Evolutionary conservation across 805 yeast genomes (phyloP), one percentile per base, ranked within the genome.

Genomic region (Candida bentonensis): DNA sequence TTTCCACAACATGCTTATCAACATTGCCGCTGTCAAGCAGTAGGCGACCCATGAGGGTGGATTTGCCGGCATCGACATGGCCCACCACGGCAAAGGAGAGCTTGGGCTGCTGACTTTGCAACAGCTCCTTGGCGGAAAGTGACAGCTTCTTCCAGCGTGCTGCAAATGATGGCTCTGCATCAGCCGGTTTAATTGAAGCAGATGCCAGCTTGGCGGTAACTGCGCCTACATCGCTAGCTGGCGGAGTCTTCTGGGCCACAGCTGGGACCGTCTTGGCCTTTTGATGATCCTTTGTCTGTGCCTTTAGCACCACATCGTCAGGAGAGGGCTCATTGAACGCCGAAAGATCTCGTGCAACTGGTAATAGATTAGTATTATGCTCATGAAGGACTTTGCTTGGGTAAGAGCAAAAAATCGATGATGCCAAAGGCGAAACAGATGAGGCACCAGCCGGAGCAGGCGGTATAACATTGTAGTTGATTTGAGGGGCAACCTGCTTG

Each of bases 1-100:
- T 79, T 53, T 77, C 74, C 11, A 82, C 68, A 1, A 80, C 73
- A 42, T 76, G 74, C 28, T 77, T 70, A 53, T 79, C 82, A 3
- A 83, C 77, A 2, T 77, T 76, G 4, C 82, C 81, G 22, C 73
- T 59, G 53, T 82, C 89, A 47, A 74, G 77, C 34, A 83, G 59
- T 30, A 83, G 58, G 41, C 92, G 62, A 4, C 94, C 94, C 74
- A 82, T 74, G 42, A 83, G 66, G 1, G 94, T 83, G 2, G 87
- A 79, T 55, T 83, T 83, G 15, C 94, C 94, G 0, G 89, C 84
- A 60, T 83, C 94, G 4, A 83, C 89, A 59, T 83, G 94, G 9
- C 94, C 92, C 51, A 83, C 80, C 3, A 83, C 86, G 26, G 82
- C 87, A 53, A 81, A 81, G n/a, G 82, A 73, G 42, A 78, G 62